Percentiles rank a stretch among this genome's conserved stretches.
phyloP scores from a whole-genome alignment of 2,329 filamentous ascomycete species.

The Amphichorda felina region DNA sequence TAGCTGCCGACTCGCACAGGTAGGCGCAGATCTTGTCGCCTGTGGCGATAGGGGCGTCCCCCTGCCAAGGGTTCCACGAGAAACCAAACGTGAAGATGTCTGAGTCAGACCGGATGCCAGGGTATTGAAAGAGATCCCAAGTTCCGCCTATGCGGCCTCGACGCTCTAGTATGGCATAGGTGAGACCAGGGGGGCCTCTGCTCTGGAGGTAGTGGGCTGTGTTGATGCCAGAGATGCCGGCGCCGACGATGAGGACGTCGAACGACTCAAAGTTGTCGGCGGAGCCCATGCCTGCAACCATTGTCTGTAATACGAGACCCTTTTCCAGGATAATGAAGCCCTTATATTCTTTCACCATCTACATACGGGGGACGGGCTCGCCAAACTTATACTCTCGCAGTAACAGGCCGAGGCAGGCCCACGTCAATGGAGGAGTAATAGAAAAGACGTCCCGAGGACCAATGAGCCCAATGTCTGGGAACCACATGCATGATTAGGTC shows the following conservation, averaged over 20 bases:
- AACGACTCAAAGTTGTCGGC: not conserved
- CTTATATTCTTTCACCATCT: too few species aligned
- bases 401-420: too few species aligned
- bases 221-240: conserved; percentile 65
- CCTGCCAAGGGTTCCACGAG: conserved; percentile 57
- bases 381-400: too few species aligned
- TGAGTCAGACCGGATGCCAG: conserved; percentile 55
- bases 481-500: too few species aligned
- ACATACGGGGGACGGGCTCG: too few species aligned
- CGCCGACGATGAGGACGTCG: conserved; percentile 56
- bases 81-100: conserved; percentile 56
- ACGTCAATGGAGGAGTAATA: too few species aligned
- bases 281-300: too few species aligned
- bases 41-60: conserved; percentile 35
- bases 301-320: too few species aligned
- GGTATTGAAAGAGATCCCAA: conserved; percentile 70
- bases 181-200: conserved; percentile 36
- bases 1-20: conserved; percentile 35
- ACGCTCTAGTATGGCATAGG: conserved; percentile 56
- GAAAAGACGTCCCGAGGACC: too few species aligned
- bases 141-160: conserved; percentile 59
- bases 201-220: conserved; percentile 54
- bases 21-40: conserved; percentile 41
- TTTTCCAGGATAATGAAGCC: too few species aligned
- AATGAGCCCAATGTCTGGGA: too few species aligned